Percentiles rank a stretch among this genome's conserved stretches.
Evolutionary conservation across 73 alveolate species (phyloP).

Genomic region (Paramecium biaurelia): DNA sequence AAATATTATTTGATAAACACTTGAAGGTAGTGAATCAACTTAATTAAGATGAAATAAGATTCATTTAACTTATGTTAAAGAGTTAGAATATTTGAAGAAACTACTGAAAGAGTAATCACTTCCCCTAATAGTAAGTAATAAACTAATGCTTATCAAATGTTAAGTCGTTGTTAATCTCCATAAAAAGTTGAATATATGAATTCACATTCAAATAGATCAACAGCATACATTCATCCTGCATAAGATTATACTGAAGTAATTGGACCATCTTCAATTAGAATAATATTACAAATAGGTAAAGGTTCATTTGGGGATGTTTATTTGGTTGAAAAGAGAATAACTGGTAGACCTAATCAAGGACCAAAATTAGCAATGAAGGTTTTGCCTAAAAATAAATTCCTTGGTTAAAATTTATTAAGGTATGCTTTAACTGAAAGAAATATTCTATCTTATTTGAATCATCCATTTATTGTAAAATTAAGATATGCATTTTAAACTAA

Average conservation of each 20-base stretch:
- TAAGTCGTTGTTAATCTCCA: not conserved
- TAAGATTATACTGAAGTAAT: slow-evolving; percentile 9
- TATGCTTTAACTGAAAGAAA: slow-evolving; percentile 96
- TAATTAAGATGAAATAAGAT: slow-evolving; percentile 27
- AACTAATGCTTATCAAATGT: not conserved
- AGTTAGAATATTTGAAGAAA: slow-evolving; percentile 34
- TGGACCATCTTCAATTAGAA: slow-evolving; percentile 49
- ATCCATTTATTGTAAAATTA: slow-evolving; percentile 92
- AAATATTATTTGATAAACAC: slow-evolving; percentile 2
- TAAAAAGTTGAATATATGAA: not conserved
- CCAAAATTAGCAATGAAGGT: slow-evolving; percentile 93
- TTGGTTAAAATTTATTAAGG: slow-evolving; percentile 87
- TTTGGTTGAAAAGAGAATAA: slow-evolving; percentile 84
- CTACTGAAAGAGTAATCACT: not conserved
- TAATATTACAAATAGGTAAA: slow-evolving; percentile 72
- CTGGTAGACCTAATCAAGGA: slow-evolving; percentile 54
- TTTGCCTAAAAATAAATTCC: slow-evolving; percentile 79
- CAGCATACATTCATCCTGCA: not conserved
- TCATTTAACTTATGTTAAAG: slow-evolving; percentile 29
- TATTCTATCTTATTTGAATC: slow-evolving; percentile 78
- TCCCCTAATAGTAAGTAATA: not conserved
- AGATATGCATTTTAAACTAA: slow-evolving; percentile 94
- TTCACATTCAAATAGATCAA: slow-evolving; percentile 19
- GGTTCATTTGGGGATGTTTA: slow-evolving; percentile 98
- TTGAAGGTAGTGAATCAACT: not conserved